Base-by-base conservation (phyloP, 2,329 filamentous ascomycete species). In the Sporothrix schenckii region DNA sequence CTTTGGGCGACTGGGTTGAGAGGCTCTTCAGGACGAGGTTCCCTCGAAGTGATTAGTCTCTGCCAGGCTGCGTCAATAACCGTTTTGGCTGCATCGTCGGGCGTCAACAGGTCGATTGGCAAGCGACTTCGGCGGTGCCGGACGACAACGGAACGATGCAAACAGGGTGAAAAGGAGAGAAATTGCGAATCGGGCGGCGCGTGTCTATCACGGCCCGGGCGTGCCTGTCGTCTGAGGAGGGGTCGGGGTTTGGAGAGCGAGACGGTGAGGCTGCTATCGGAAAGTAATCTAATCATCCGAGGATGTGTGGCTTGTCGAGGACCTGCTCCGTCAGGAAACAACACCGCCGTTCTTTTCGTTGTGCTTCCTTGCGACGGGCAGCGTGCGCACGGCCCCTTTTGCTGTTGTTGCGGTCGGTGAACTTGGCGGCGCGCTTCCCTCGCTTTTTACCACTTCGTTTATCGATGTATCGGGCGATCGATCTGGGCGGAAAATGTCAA, bases 31-130 rank as follows among this genome's bases (percentile, higher is more conserved):
- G 49, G 49, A 21, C 16, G 14, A 39, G 11, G 41, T 16, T 63
- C 49, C 68, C 19, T 39, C n/a, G 7, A n/a, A 63, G 21, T 34
- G 39, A 19, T 24, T 49, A 52, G 50, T 47, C 13, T 13, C 47
- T 52, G 54, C 47, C 56, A 41, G 44, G 49, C 41, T 30, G 30
- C 30, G 27, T 53, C 21, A 30, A 21, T 3, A 4, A 44, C 56
- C 50, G 30, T 34, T 10, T 47, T 54, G 47, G 19, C 56, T 30
- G 27, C 68, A 63, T 69, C 47, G 56, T 63, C 47, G n/a, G 49
- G n/a, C 63, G 10, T 53, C 30, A 30, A 27, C 44, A 60, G 16
- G 52, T 65, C 41, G 16, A n/a, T 30, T 44, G 60, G 24, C 24
- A 65, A 50, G 61, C 24, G 24, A 16, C 9, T 30, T 6, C 16